phyloP scores from a whole-genome alignment of 1,284 basidiomycete species.

The Ustilago bromivora region DNA sequence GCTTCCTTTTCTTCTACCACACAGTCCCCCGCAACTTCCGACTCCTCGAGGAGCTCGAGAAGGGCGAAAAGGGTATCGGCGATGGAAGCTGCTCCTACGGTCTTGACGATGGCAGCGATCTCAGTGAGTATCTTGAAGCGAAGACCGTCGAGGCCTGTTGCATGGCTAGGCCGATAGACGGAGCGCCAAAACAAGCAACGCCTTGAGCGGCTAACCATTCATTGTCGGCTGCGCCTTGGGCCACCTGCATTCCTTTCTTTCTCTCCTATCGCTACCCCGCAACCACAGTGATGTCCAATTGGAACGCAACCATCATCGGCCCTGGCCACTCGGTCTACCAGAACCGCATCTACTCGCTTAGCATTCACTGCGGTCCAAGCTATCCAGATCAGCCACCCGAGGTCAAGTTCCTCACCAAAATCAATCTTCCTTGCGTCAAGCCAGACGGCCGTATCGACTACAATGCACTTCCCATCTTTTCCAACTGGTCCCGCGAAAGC shows the following conservation, averaged over 20 bases:
- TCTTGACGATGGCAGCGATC: slow-evolving; percentile 66
- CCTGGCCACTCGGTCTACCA: slow-evolving; percentile 94
- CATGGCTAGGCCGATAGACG: neutral
- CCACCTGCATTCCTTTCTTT: neutral
- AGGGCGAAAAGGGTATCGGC: slow-evolving; percentile 98
- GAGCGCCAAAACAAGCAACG: neutral
- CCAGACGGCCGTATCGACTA: slow-evolving; percentile 75
- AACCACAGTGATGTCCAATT: slow-evolving; percentile 81
- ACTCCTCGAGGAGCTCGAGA: slow-evolving; percentile 90
- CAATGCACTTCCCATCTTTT: slow-evolving; percentile 59
- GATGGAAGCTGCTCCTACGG: slow-evolving; percentile 97
- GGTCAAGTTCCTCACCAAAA: slow-evolving; percentile 87
- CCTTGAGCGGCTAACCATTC: neutral
- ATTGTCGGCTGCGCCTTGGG: neutral
- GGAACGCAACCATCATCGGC: slow-evolving; percentile 99
- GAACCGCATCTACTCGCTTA: slow-evolving; percentile 97
- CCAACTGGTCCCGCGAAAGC: slow-evolving; percentile 65
- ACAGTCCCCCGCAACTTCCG: slow-evolving; percentile 95
- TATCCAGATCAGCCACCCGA: slow-evolving; percentile 86
- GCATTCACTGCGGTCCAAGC: slow-evolving; percentile 83
- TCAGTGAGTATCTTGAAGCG: slow-evolving; percentile 56
- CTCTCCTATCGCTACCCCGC: neutral
- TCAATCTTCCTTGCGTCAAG: slow-evolving; percentile 95
- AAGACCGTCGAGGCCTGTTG: neutral
- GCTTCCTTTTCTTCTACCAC: neutral